These are phyloP conservation scores for Sporobolomyces roseus DNA, from an alignment of 768 basidiomycete species.

Conservation along the genomic window DNA sequence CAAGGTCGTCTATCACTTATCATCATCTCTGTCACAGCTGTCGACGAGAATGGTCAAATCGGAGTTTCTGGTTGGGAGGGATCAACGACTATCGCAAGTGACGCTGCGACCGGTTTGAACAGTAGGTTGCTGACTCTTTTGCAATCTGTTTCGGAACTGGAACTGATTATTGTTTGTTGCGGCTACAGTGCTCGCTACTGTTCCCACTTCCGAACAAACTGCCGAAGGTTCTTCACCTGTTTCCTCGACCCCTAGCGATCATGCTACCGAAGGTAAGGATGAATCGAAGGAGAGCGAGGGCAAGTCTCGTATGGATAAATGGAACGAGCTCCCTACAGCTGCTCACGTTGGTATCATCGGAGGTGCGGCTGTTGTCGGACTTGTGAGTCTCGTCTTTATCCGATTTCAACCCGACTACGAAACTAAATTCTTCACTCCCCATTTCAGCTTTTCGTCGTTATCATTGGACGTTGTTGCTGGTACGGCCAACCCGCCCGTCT, in stretches of 20 bases:
- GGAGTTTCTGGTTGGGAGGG: neutral
- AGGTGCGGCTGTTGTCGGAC: neutral
- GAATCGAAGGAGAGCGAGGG: neutral
- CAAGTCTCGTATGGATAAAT: conserved; percentile 5
- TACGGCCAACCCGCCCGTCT: neutral
- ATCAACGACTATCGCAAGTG: neutral
- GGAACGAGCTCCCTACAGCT: conserved; percentile 3
- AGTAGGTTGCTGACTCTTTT: conserved; percentile 1
- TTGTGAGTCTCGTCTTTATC: conserved; percentile 1
- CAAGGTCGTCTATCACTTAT: no score
- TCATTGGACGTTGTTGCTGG: conserved; percentile 29
- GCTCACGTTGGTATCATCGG: conserved; percentile 20
- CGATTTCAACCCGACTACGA: neutral
- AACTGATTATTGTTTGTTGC: no score
- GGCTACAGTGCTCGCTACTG: neutral
- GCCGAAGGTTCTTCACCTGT: neutral
- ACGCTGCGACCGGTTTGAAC: conserved; percentile 8
- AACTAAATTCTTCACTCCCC: neutral
- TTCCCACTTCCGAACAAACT: neutral
- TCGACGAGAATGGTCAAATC: conserved; percentile 18
- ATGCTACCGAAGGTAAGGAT: neutral
- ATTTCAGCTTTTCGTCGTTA: conserved; percentile 24
- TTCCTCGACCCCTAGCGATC: neutral
- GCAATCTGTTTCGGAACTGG: no score
- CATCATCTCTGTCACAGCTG: neutral